Evolutionary conservation across 2,329 filamentous ascomycete species (phyloP), one percentile per base, ranked within the genome.

Genomic region (Mycosphaerella sp.): DNA sequence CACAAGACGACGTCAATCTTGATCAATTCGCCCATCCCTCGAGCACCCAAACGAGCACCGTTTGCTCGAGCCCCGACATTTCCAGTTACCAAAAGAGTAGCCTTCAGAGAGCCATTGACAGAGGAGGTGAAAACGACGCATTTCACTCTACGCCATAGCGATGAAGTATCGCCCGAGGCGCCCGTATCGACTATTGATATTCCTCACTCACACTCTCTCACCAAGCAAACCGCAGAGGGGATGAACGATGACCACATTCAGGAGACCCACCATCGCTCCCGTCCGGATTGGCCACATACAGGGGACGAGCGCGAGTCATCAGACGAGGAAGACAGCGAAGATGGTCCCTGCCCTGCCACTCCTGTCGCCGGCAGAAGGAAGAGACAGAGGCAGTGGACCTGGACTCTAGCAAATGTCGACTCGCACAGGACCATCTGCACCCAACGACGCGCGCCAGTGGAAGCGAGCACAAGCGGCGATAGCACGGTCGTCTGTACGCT

Each of bases 121-220:
- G 81, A 84, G 64, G 79, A 82, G 53, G 81, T 84, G 61, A 74
- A 73, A 58, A 84, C 75, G 2, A 73, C 75, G 40, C 75, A 71
- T 53, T 84, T 80, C 67, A 78, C 76, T 4, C 68, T 77, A 49
- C 76, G 76, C 38, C 80, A 83, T 59, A 78, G 77, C 0, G 81
- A 84, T 64, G 68, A 83, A 9, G 68, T 74, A 6, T 71, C 74
- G 45, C 70, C 67, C 1, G 58, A 60, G 29, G 70, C 70, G 4
- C 64, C 64, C 29, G 70, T 65, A 8, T 63, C 65, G 3, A 67
- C 61, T 0, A 47, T 66, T 4, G 60, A 65, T 32, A 50, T 66
- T 29, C 57, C 64, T 3, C 61, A 59, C 7, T 50, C 59, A 21
- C 53, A 57, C 38, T 45, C 34, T 45, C 31, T 14, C n/a, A 29